Conservation (phyloP, 495 filamentous ascomycete genomes). For the Podospora pseudocomata region DNA sequence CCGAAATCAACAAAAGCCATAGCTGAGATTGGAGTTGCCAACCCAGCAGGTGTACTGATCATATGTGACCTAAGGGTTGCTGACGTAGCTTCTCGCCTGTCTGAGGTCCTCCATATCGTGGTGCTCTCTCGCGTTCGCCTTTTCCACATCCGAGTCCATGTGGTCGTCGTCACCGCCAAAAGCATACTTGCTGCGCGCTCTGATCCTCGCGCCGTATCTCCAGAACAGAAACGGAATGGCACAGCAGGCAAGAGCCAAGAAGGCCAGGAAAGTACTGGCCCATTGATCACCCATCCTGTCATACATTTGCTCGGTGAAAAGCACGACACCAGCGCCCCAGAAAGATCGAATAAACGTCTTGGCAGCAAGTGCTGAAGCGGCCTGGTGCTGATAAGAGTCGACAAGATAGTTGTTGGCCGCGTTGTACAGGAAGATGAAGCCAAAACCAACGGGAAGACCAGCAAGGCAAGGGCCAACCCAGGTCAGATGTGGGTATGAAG, state of each 20-base stretch:
- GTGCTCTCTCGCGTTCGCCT: constrained; percentile 22
- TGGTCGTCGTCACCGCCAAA: constrained; percentile 50
- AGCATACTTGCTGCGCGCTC: constrained; percentile 61
- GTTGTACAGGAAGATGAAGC: constrained; percentile 85
- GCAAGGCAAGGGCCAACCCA: constrained; percentile 72
- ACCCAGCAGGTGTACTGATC: background rate
- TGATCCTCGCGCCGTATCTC: constrained; percentile 65
- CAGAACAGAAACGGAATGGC: constrained; percentile 75
- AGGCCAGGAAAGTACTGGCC: constrained; percentile 67
- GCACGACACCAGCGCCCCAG: constrained; percentile 70
- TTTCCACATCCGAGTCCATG: constrained; percentile 21
- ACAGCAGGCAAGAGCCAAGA: constrained; percentile 69
- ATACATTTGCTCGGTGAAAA: constrained; percentile 84
- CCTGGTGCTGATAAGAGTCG: constrained; percentile 80
- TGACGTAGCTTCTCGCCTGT: constrained; percentile 42
- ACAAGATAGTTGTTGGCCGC: constrained; percentile 79
- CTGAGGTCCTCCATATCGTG: constrained; percentile 34
- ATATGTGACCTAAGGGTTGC: constrained; percentile 36
- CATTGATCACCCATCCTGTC: constrained; percentile 66
- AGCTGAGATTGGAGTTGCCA: background rate
- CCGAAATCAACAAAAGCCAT: background rate
- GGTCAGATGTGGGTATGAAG: constrained; percentile 59
- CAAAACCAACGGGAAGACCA: constrained; percentile 75
- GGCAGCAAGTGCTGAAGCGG: constrained; percentile 79
- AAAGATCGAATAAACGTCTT: constrained; percentile 77